Percentiles rank a stretch among this genome's conserved stretches.
Conservation (phyloP, 495 filamentous ascomycete species). For the Corynascus novoguineensis region DNA sequence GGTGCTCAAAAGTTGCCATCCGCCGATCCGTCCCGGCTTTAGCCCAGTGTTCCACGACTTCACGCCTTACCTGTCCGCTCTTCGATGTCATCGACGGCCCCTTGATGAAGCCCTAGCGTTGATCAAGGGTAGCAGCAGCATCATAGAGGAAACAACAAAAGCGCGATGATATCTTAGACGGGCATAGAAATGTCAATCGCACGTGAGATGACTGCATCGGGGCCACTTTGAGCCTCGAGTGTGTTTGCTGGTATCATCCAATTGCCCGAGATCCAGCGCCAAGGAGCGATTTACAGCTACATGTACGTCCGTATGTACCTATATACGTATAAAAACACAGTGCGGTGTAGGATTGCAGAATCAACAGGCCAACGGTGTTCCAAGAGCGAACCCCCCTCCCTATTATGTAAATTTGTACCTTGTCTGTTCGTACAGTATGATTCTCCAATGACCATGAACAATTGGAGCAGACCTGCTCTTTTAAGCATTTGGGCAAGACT, state of each 20-base stretch:
- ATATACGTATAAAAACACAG: too few relatives aligned
- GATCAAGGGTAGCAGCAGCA: conserved; percentile 1
- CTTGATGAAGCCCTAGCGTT: background rate
- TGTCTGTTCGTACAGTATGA: too few relatives aligned
- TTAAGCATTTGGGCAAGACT: too few relatives aligned
- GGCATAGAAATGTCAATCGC: background rate
- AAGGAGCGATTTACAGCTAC: too few relatives aligned
- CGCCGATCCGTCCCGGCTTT: background rate
- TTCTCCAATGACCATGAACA: too few relatives aligned
- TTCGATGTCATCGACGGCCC: conserved; percentile 3
- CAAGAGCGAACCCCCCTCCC: too few relatives aligned
- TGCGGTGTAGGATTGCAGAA: too few relatives aligned
- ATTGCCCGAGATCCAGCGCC: background rate
- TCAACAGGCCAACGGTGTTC: too few relatives aligned
- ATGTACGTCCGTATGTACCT: too few relatives aligned
- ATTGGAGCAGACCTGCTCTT: too few relatives aligned
- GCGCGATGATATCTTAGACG: background rate
- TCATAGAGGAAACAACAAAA: background rate
- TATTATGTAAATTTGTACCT: too few relatives aligned
- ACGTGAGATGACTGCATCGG: background rate
- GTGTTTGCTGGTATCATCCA: too few relatives aligned
- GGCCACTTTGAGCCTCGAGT: background rate
- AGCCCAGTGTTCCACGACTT: background rate
- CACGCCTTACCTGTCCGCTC: background rate
- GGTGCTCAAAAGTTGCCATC: background rate